These are phyloP conservation scores for Piper betle DNA, from an alignment of 164 flowering plant genomes.

Conservation along the genomic window DNA sequence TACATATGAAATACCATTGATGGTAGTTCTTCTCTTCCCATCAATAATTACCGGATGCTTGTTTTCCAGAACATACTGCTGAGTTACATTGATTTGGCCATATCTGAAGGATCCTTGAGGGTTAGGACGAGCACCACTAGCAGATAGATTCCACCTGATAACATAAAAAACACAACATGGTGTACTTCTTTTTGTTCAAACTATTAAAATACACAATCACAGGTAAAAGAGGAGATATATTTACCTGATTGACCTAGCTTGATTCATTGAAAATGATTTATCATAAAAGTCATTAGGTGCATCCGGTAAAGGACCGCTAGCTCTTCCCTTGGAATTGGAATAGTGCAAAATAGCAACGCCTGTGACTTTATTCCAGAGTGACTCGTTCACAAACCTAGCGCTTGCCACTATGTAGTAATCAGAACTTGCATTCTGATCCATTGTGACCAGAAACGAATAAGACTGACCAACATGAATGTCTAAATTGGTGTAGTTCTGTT, in stretches of 20 bases:
- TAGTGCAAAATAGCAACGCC: constrained; percentile 87
- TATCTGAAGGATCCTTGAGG: constrained; percentile 95
- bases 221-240: background rate
- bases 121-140: constrained; percentile 97
- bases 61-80: constrained; percentile 58
- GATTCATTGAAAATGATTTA: constrained; percentile 95
- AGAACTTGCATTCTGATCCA: constrained; percentile 88
- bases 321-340: constrained; percentile 75
- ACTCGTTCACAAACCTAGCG: constrained; percentile 82
- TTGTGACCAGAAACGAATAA: constrained; percentile 88
- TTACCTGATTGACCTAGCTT: constrained; percentile 93
- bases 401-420: constrained; percentile 98
- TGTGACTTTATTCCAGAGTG: constrained; percentile 72
- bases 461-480: constrained; percentile 98
- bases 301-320: constrained; percentile 74
- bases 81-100: constrained; percentile 91
- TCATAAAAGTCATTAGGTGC: constrained; percentile 75
- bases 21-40: constrained; percentile 54
- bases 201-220: too few relatives aligned
- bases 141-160: constrained; percentile 77
- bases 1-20: constrained; percentile 67
- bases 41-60: constrained; percentile 48
- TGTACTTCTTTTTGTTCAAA: too few relatives aligned
- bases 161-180: background rate
- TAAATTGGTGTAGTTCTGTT: constrained; percentile 82